Percentiles rank a stretch among this genome's conserved stretches.
Evolutionary conservation across 2,329 filamentous ascomycete genomes (phyloP).

Genomic region (Rhynchosporium agropyri): DNA sequence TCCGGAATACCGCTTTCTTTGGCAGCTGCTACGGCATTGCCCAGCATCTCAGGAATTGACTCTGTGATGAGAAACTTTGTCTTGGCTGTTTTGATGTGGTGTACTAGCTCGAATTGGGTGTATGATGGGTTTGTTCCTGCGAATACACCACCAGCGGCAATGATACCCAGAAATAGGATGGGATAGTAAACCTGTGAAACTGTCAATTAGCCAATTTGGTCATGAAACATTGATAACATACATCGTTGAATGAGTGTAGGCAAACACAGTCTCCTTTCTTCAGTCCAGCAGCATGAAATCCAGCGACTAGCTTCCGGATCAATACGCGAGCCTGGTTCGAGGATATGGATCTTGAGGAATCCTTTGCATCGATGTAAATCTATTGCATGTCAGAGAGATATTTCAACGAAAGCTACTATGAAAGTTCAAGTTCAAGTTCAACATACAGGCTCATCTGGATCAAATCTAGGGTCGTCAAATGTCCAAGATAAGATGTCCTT

Average conservation of each 20-base stretch:
- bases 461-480: conserved; percentile 33
- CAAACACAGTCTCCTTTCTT: conserved; percentile 40
- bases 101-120: conserved; percentile 37
- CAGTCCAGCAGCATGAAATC: conserved; percentile 36
- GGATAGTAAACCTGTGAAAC: conserved; percentile 34
- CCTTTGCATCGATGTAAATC: conserved; percentile 38
- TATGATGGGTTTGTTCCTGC: conserved; percentile 40
- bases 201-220: not conserved
- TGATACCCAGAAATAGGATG: conserved; percentile 34
- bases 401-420: not conserved
- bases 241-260: conserved; percentile 40
- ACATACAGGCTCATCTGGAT: conserved; percentile 36
- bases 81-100: conserved; percentile 38
- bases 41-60: conserved; percentile 34
- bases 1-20: conserved; percentile 37
- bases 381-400: conserved; percentile 10
- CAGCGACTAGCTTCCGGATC: conserved; percentile 37
- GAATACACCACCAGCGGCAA: conserved; percentile 39
- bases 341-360: conserved; percentile 35
- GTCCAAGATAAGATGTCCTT: conserved; percentile 38
- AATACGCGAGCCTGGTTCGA: conserved; percentile 34
- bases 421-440: not conserved
- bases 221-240: conserved; percentile 21
- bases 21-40: conserved; percentile 30
- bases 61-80: conserved; percentile 38